These are phyloP conservation scores for Solanum megistacrolobum DNA, from an alignment of 257 asterid genomes.

Conservation along the genomic window DNA sequence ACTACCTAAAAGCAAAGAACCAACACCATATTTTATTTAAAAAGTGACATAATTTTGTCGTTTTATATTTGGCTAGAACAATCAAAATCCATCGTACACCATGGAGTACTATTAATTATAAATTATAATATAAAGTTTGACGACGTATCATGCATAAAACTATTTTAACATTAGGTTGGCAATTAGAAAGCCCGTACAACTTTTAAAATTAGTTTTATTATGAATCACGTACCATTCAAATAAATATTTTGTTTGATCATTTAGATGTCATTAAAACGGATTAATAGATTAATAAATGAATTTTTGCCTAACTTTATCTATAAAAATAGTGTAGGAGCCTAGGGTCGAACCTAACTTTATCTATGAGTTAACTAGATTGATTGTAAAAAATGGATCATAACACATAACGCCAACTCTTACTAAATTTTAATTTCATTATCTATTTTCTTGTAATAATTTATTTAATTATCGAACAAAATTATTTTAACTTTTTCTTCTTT, in stretches of 20 bases:
- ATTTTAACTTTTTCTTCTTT: background rate
- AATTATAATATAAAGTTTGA: background rate
- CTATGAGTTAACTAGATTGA: background rate
- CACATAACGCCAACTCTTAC: background rate
- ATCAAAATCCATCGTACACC: background rate
- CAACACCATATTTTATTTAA: background rate
- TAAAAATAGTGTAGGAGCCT: background rate
- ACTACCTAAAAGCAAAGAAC: background rate
- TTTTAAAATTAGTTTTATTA: background rate
- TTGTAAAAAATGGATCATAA: background rate
- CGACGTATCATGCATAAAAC: background rate
- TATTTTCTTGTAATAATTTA: background rate
- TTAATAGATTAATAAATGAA: background rate
- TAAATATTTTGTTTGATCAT: background rate
- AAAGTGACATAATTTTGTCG: background rate
- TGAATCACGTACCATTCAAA: background rate
- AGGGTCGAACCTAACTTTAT: background rate
- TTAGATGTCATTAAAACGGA: background rate
- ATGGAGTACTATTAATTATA: background rate
- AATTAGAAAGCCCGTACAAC: background rate
- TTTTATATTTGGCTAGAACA: background rate
- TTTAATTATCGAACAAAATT: background rate
- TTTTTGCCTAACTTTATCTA: background rate
- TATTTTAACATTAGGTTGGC: background rate
- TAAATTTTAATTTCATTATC: background rate